These are phyloP conservation scores for Boletellus ananas DNA, from an alignment of 768 basidiomycete species.

Conservation along the genomic window DNA sequence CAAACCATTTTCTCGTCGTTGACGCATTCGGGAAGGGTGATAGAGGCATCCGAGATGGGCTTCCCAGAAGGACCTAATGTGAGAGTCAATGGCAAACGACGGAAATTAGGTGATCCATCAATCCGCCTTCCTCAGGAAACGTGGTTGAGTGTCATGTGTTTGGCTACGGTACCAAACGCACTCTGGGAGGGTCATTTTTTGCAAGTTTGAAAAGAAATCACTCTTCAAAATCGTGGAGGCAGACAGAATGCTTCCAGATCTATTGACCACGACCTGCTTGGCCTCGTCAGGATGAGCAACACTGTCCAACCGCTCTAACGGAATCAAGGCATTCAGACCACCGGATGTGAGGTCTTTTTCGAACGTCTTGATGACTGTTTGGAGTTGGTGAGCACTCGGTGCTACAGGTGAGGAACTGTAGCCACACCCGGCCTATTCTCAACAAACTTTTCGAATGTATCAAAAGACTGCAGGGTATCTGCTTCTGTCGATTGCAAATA, in stretches of 20 bases:
- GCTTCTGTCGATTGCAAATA: constrained; percentile 80
- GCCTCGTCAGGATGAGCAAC: constrained; percentile 90
- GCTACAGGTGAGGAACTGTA: not conserved
- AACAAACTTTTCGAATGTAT: constrained; percentile 79
- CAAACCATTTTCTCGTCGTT: constrained; percentile 63
- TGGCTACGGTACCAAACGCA: constrained; percentile 33
- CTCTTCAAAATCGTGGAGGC: constrained; percentile 93
- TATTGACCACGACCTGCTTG: constrained; percentile 75
- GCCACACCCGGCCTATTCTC: constrained; percentile 73
- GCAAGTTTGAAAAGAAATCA: constrained; percentile 89
- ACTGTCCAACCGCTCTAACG: constrained; percentile 72
- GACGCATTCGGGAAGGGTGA: constrained; percentile 34
- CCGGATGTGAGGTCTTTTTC: constrained; percentile 83
- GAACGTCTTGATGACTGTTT: constrained; percentile 87
- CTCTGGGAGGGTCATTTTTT: constrained; percentile 97
- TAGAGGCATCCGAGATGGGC: constrained; percentile 29
- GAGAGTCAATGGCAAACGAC: constrained; percentile 68
- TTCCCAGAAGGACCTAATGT: constrained; percentile 22
- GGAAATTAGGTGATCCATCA: constrained; percentile 93
- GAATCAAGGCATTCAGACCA: constrained; percentile 75
- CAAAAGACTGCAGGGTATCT: constrained; percentile 72
- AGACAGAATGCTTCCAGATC: constrained; percentile 82
- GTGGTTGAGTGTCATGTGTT: constrained; percentile 1
- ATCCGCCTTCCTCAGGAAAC: constrained; percentile 54
- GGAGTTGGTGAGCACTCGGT: not conserved